A percentile compares a stretch with the other conserved stretches of the same genome.
Evolutionary conservation across 768 basidiomycete genomes (phyloP).

Genomic region (Exsudoporus frostii): DNA sequence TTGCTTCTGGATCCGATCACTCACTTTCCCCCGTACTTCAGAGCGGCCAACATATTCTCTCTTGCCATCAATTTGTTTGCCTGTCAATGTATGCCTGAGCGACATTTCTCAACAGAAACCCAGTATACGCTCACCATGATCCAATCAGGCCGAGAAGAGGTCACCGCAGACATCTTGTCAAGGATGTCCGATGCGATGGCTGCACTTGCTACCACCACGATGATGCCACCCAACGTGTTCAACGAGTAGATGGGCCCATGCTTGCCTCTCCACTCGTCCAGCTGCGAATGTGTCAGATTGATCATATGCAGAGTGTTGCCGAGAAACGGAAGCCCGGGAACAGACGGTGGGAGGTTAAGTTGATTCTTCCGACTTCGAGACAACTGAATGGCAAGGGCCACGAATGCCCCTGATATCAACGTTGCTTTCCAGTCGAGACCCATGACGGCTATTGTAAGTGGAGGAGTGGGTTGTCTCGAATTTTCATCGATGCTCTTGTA

Average conservation of each 20-base stretch:
- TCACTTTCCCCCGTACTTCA: slow-evolving; percentile 9
- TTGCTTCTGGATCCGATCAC: neutral
- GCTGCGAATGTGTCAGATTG: slow-evolving; percentile 1
- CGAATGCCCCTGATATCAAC: neutral
- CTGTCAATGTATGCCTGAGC: neutral
- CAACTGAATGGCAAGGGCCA: neutral
- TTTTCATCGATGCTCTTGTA: neutral
- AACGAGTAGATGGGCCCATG: slow-evolving; percentile 9
- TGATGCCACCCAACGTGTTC: slow-evolving; percentile 1
- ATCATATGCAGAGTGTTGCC: slow-evolving; percentile 2
- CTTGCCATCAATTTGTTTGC: slow-evolving; percentile 6
- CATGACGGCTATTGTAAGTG: neutral
- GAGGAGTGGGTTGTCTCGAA: neutral
- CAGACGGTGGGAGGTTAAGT: slow-evolving; percentile 7
- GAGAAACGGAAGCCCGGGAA: slow-evolving; percentile 4
- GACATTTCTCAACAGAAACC: neutral
- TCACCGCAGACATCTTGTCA: slow-evolving; percentile 8
- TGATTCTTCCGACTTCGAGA: neutral
- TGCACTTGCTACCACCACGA: slow-evolving; percentile 10
- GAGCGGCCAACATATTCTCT: neutral
- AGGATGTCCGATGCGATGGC: slow-evolving; percentile 5
- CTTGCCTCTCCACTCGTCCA: slow-evolving; percentile 8
- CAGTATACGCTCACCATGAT: slow-evolving; percentile 3
- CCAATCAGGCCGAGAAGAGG: slow-evolving; percentile 6
- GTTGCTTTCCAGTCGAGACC: neutral